Percentiles rank a stretch among this genome's conserved stretches.
Conservation (phyloP, 2,329 filamentous ascomycete species). For the Xylariomycetidae sp. region DNA sequence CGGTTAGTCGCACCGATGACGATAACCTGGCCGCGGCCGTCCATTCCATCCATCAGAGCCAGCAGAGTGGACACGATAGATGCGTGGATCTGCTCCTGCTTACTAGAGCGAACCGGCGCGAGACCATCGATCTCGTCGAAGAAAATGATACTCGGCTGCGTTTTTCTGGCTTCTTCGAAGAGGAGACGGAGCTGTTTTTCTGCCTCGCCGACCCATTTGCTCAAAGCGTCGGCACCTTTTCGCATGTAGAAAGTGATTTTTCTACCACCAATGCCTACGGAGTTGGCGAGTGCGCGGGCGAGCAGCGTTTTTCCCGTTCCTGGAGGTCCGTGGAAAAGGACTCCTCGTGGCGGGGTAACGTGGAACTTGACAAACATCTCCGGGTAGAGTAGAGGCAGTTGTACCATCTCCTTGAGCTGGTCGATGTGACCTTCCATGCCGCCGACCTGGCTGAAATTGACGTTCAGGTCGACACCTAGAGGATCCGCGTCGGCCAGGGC, state of each 20-base stretch:
- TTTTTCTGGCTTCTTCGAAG: constrained; percentile 93
- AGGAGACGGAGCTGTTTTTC: constrained; percentile 89
- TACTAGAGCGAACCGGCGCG: constrained; percentile 91
- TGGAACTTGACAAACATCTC: constrained; percentile 89
- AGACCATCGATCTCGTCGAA: constrained; percentile 98
- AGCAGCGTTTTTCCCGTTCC: constrained; percentile 98
- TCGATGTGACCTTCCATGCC: constrained; percentile 91
- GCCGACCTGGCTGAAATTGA: constrained; percentile 92
- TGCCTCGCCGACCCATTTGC: constrained; percentile 98
- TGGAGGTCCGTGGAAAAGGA: constrained; percentile 93
- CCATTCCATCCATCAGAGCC: constrained; percentile 96
- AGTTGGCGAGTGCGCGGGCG: constrained; percentile 85
- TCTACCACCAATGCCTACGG: constrained; percentile 77
- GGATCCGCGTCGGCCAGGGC: constrained; percentile 90
- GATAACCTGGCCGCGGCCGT: constrained; percentile 95
- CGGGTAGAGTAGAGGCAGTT: constrained; percentile 86
- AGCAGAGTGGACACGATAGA: constrained; percentile 95
- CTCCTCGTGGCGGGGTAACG: constrained; percentile 88
- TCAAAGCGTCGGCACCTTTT: constrained; percentile 93
- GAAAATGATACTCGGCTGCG: constrained; percentile 97
- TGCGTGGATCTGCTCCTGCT: constrained; percentile 97
- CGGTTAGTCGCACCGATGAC: constrained; percentile 98
- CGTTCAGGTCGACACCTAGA: constrained; percentile 83
- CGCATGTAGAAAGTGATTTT: constrained; percentile 99
- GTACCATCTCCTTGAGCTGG: constrained; percentile 97